These are phyloP conservation scores for Ehretia macrophylla DNA, from an alignment of 257 asterid genomes.

Conservation along the genomic window DNA sequence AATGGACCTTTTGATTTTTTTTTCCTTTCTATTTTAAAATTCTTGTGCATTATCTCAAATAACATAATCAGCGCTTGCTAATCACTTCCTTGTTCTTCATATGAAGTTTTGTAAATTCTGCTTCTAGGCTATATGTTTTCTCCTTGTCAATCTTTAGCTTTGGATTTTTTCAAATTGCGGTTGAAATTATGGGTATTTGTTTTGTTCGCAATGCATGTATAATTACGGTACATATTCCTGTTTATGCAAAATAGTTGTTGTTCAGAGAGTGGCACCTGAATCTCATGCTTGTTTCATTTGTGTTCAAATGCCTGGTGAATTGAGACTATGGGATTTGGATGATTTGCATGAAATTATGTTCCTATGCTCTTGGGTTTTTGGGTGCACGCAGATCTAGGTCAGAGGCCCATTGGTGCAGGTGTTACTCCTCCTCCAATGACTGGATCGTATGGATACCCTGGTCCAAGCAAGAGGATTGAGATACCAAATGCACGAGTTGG, in stretches of 20 bases:
- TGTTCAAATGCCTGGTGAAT: background rate
- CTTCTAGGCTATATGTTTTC: no score
- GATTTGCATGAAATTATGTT: background rate
- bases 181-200: background rate
- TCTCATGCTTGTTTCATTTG: background rate
- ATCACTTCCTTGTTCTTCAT: no score
- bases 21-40: no score
- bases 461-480: slow-evolving; percentile 62
- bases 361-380: background rate
- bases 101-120: no score
- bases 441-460: slow-evolving; percentile 55
- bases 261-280: background rate
- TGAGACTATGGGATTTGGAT: background rate
- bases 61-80: no score
- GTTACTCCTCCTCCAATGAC: slow-evolving; percentile 36
- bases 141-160: no score
- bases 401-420: slow-evolving; percentile 14
- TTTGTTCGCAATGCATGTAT: background rate
- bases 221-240: background rate
- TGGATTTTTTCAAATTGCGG: background rate
- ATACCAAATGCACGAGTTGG: slow-evolving; percentile 62
- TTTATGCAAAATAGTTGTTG: background rate
- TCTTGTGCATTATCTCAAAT: no score
- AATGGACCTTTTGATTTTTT: no score
- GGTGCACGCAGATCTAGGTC: slow-evolving; percentile 23